Base-by-base conservation (phyloP, 495 filamentous ascomycete genomes). In the Penicillium diatomitis region DNA sequence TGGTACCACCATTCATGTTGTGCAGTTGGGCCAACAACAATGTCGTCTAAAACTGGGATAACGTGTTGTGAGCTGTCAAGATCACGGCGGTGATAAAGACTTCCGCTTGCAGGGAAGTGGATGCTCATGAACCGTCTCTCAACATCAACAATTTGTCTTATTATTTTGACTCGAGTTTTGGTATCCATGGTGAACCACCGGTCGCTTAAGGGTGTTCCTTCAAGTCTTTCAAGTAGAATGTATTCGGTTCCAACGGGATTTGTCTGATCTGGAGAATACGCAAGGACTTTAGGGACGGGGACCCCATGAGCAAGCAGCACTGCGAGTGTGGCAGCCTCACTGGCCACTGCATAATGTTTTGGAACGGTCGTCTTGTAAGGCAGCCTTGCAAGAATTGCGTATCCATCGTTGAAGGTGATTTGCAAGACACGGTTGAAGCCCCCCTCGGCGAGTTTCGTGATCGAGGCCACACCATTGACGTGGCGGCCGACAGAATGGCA, bases 291-390 rank as follows among this genome's bases (percentile, higher is more conserved):
- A 10, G 62, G 61, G 29, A 60, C 66, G 7, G 65, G 69, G 29
- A 68, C 48, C 8, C 58, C 52, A 35, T 62, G 41, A 30, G 53
- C 36, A 29, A 12, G 49, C 7, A 68, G 57, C 50, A 62, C 60
- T 12, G 51, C 57, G 41, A 72, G 54, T 20, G 67, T 69, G 0
- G 67, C 64, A 32, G 61, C 69, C 41, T 72, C 66, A 54, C 67
- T 70, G 4, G 61, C 65, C 3, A 62, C 56, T 11, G 56, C 43
- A 37, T 56, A 42, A 41, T 56, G 38, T 47, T 62, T 64, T 6
- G 63, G 65, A 5, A 52, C 53, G 12, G 62, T 64, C 2, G 43
- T 41, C n/a, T 44, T 49, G 43, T 60, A 67, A 0, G 64, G 66
- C 5, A 67, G 38, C 20, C 60, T 48, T 31, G 60, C 56, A 50